A percentile compares a stretch with the other conserved stretches of the same genome.
These are phyloP conservation scores for Dryas drummondii DNA, from an alignment of 306 rosid species.

Conservation along the genomic window DNA sequence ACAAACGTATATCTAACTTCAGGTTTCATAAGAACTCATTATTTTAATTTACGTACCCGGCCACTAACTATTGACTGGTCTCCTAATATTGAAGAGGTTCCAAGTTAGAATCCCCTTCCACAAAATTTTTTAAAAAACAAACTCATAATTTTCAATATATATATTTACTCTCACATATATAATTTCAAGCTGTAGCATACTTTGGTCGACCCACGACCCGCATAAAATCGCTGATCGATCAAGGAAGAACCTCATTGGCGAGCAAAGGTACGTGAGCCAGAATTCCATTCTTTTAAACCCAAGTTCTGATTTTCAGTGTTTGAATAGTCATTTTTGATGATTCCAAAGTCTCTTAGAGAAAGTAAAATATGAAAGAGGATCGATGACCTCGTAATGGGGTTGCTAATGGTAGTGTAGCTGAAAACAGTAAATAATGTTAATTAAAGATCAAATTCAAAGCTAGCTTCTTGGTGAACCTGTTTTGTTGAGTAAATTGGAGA, in stretches of 20 bases:
- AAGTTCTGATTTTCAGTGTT: conserved; percentile 31
- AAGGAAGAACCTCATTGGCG: conserved; percentile 66
- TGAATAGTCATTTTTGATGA: conserved; percentile 32
- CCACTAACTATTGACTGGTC: too few species aligned
- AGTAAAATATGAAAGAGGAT: background rate
- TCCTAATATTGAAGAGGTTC: too few species aligned
- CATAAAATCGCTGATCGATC: conserved; percentile 56
- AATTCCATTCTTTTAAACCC: conserved; percentile 40
- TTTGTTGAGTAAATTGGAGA: conserved; percentile 58
- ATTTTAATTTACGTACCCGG: too few species aligned
- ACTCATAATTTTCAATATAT: conserved; percentile 27
- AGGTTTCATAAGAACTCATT: too few species aligned
- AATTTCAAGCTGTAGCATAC: conserved; percentile 49
- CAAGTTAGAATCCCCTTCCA: too few species aligned
- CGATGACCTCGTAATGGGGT: conserved; percentile 25
- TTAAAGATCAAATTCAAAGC: conserved; percentile 38
- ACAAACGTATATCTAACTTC: too few species aligned
- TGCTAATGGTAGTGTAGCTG: conserved; percentile 28
- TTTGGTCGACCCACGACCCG: conserved; percentile 62
- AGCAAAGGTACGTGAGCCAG: conserved; percentile 49
- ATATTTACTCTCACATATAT: conserved; percentile 22
- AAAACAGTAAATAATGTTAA: conserved; percentile 13
- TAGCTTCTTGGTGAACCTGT: conserved; percentile 52
- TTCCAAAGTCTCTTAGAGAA: conserved; percentile 3
- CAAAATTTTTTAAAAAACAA: background rate